Evolutionary conservation across 148 eudicot species (phyloP).

Genomic region (Amaranthus palmeri): DNA sequence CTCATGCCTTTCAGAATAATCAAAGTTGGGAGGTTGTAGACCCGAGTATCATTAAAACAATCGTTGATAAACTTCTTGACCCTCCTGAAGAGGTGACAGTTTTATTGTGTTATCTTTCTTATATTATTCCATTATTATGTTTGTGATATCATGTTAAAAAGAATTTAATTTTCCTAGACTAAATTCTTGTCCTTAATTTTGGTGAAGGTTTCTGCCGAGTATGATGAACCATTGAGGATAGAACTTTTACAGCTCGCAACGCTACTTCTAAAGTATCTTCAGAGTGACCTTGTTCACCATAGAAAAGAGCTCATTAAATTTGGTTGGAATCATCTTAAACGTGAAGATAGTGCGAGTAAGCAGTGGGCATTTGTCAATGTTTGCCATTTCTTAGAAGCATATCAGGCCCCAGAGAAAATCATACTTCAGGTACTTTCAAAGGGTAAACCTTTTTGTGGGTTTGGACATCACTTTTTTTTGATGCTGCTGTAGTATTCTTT

Average conservation of each 20-base stretch:
- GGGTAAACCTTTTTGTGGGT: not conserved
- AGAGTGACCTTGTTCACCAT: constrained; percentile 88
- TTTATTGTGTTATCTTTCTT: not conserved
- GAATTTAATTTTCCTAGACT: not conserved
- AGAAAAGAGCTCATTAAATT: constrained; percentile 97
- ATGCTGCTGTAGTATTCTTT: not conserved
- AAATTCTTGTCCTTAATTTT: not conserved
- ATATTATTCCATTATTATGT: not conserved
- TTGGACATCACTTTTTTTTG: not conserved
- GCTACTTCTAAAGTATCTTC: constrained; percentile 89
- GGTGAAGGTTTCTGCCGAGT: constrained; percentile 84
- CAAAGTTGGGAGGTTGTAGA: constrained; percentile 99
- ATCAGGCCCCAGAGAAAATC: constrained; percentile 99
- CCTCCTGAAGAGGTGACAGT: constrained; percentile 89
- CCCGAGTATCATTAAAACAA: constrained; percentile 69
- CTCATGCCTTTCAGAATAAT: constrained; percentile 92
- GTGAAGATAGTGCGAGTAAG: constrained; percentile 99
- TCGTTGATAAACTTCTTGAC: constrained; percentile 91
- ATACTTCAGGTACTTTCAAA: constrained; percentile 74
- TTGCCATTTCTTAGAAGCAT: constrained; percentile 98
- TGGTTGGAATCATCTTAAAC: constrained; percentile 99
- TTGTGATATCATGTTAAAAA: not conserved
- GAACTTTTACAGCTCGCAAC: constrained; percentile 97
- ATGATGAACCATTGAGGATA: constrained; percentile 96
- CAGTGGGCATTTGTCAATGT: constrained; percentile 99